Conservation (phyloP, 805 yeast genomes). For the Brettanomyces naardenensis region DNA sequence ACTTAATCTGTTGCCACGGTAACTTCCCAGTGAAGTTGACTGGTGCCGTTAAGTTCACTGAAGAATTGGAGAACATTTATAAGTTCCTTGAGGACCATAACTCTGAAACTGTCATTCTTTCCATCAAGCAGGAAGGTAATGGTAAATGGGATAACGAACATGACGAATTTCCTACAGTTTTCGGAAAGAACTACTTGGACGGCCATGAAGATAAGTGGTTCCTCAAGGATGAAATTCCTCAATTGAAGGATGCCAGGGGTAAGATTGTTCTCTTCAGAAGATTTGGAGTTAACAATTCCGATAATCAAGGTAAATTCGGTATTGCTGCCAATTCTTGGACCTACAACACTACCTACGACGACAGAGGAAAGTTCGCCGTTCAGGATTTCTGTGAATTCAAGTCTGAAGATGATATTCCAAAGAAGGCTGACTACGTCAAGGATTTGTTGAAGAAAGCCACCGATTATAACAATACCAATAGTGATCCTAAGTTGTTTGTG, state of each 20-base stretch:
- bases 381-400: constrained; percentile 71
- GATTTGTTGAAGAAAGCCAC: constrained; percentile 46
- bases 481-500: constrained; percentile 50
- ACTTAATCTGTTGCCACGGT: constrained; percentile 65
- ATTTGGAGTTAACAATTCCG: constrained; percentile 51
- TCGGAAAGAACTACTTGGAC: constrained; percentile 50
- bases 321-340: constrained; percentile 62
- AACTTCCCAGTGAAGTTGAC: constrained; percentile 64
- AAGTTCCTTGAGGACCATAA: constrained; percentile 42
- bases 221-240: constrained; percentile 48
- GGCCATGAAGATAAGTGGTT: constrained; percentile 51
- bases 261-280: constrained; percentile 61
- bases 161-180: constrained; percentile 57
- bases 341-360: constrained; percentile 59
- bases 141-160: constrained; percentile 48
- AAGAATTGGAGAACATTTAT: constrained; percentile 51
- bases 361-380: constrained; percentile 51
- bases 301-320: constrained; percentile 38
- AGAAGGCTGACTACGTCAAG: constrained; percentile 51
- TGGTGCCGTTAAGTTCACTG: constrained; percentile 43
- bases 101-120: constrained; percentile 57
- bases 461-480: constrained; percentile 31
- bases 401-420: constrained; percentile 41
- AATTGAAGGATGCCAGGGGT: constrained; percentile 55
- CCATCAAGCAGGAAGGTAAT: constrained; percentile 69